phyloP scores from a whole-genome alignment of 2,329 filamentous ascomycete species.

The Trichoderma gracile region DNA sequence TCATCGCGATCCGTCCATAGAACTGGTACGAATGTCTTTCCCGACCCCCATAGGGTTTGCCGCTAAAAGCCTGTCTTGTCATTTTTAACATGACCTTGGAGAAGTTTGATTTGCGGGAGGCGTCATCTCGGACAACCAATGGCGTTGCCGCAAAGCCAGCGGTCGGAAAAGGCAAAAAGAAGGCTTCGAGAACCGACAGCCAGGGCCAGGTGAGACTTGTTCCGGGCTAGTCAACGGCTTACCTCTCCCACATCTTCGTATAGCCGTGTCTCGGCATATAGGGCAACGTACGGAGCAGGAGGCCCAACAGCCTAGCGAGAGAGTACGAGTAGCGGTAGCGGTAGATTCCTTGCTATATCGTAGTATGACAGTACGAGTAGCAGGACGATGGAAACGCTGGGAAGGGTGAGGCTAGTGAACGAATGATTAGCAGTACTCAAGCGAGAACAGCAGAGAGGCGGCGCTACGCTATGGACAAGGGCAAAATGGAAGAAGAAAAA shows the following conservation, averaged over 20 bases:
- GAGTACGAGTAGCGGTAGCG: background rate
- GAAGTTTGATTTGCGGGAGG: slow-evolving; percentile 17
- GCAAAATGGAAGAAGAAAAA: background rate
- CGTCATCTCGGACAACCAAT: background rate
- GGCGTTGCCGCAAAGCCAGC: background rate
- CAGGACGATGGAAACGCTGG: background rate
- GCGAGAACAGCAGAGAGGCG: slow-evolving; percentile 9
- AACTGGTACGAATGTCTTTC: background rate
- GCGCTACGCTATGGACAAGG: background rate
- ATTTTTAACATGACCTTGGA: slow-evolving; percentile 11
- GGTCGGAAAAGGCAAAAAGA: slow-evolving; percentile 14
- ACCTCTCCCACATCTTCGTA: slow-evolving; percentile 10
- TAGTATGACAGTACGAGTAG: background rate
- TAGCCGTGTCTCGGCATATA: slow-evolving; percentile 9
- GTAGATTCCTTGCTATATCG: background rate
- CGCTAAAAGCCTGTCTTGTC: slow-evolving; percentile 12
- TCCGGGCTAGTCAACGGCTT: background rate
- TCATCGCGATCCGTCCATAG: background rate
- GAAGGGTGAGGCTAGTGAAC: slow-evolving; percentile 12
- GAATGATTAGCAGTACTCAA: slow-evolving; percentile 11
- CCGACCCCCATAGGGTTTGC: slow-evolving; percentile 10
- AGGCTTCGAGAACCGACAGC: slow-evolving; percentile 20
- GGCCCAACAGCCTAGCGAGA: background rate
- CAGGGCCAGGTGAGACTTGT: slow-evolving; percentile 12
- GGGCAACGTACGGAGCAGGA: slow-evolving; percentile 7